Percentiles rank a stretch among this genome's conserved stretches.
phyloP scores from a whole-genome alignment of 2,329 filamentous ascomycete genomes.

The Aspergillus pseudoviridinutans region DNA sequence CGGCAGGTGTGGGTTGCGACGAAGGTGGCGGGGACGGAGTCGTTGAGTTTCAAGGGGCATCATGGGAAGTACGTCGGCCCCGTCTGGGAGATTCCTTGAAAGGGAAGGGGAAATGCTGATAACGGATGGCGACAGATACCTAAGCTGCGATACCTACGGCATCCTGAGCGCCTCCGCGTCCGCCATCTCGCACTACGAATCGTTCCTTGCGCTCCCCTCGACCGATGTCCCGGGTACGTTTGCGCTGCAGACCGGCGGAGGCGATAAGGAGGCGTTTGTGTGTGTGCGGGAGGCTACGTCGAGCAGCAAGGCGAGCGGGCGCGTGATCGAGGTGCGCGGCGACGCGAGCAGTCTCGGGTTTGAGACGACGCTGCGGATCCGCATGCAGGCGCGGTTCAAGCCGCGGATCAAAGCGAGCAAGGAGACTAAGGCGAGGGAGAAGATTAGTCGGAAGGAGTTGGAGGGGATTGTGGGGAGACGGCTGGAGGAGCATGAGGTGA shows the following conservation, averaged over 20 bases:
- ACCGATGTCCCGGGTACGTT: constrained; percentile 67
- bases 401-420: constrained; percentile 73
- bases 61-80: constrained; percentile 65
- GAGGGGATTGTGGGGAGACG: constrained; percentile 74
- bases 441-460: constrained; percentile 80
- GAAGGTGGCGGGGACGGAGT: constrained; percentile 74
- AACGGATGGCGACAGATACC: constrained; percentile 57
- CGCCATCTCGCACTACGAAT: constrained; percentile 79
- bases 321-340: constrained; percentile 65
- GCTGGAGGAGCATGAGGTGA: constrained; percentile 82
- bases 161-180: constrained; percentile 71
- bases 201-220: constrained; percentile 63
- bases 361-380: constrained; percentile 70
- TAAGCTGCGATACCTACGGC: constrained; percentile 81
- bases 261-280: constrained; percentile 65
- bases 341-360: constrained; percentile 67
- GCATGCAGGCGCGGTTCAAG: constrained; percentile 96
- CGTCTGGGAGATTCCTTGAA: neutral
- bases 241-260: constrained; percentile 61
- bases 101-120: neutral
- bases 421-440: constrained; percentile 77
- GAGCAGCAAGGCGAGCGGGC: constrained; percentile 41
- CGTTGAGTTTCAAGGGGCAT: constrained; percentile 81
- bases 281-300: constrained; percentile 51
- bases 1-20: constrained; percentile 93